Conservation (phyloP, 2,329 filamentous ascomycete species). For the Botrytis fabae region DNA sequence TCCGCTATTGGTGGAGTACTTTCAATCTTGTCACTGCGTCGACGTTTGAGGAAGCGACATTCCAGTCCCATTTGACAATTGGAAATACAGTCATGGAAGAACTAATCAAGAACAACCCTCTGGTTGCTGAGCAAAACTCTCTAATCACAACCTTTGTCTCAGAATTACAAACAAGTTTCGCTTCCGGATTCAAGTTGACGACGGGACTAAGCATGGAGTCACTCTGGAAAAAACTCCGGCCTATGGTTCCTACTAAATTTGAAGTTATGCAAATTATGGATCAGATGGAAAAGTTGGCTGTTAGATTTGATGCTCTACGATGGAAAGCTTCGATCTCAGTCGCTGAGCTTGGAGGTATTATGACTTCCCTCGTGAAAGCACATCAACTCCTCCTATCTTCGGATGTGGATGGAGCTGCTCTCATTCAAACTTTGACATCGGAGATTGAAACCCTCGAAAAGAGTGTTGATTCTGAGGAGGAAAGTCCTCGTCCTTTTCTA, state of each 20-base stretch:
- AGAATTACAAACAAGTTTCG: conserved; percentile 58
- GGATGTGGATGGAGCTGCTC: conserved; percentile 36
- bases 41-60: conserved; percentile 61
- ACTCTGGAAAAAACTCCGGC: conserved; percentile 73
- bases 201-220: conserved; percentile 79
- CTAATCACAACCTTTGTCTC: conserved; percentile 36
- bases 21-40: conserved; percentile 48
- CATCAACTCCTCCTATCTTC: conserved; percentile 56
- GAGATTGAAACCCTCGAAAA: conserved; percentile 56
- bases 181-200: conserved; percentile 67
- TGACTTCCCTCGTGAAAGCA: conserved; percentile 55
- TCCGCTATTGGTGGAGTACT: conserved; percentile 58
- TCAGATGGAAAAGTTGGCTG: conserved; percentile 57
- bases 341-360: conserved; percentile 53
- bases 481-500: conserved; percentile 51
- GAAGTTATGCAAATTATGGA: conserved; percentile 49
- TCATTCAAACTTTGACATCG: conserved; percentile 51
- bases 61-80: conserved; percentile 61
- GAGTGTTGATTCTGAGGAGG: conserved; percentile 47
- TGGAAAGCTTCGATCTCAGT: conserved; percentile 58
- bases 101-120: background rate
- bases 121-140: conserved; percentile 2
- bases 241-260: conserved; percentile 54
- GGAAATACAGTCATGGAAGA: conserved; percentile 32
- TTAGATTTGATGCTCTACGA: conserved; percentile 59